Evolutionary conservation across 2,329 filamentous ascomycete species (phyloP), one percentile per base, ranked within the genome.

Genomic region (Dendrostoma leiphaemia): DNA sequence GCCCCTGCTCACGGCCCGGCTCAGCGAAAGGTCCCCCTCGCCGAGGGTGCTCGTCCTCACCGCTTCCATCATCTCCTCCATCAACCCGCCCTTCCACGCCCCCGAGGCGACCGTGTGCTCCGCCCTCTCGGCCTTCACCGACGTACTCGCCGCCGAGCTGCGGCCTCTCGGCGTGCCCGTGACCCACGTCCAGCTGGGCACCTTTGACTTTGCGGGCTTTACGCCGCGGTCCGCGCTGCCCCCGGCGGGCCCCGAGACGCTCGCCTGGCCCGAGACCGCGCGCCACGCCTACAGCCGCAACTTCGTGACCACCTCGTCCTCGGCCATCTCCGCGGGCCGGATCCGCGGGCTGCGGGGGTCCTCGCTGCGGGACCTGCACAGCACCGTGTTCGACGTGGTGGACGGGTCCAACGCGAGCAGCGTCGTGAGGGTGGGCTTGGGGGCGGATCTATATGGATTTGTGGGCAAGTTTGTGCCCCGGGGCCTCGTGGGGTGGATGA

Each of bases 311-410:
- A 79, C 84, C 62, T 77, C 75, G 41, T 70, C 69, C 54, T 83
- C 80, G 24, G 78, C 79, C 53, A 81, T 84, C 61, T 78, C 79
- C 46, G 77, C 80, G 4, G 77, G 79, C 8, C 77, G 80, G 50
- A 77, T 81, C 69, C 81, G 79, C 61, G 86, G 80, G 12, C 72
- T 82, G 55, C 82, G 80, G 47, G 89, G 89, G 34, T 91, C 85
- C 58, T 85, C 88, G 3, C 77, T 96, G 43, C 80, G 90, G 29
- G 85, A 89, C 59, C 79, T 99, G 51, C 90, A 97, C 71, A 87
- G 91, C 65, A 86, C 89, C 2, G 87, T 99, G 9, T 95, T 97
- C 67, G 93, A 97, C 67, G 90, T 94, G 31, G 82, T 97, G 51
- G 86, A 90, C 60, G 81, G 83, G 40, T 81, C 78, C 17, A 76